Percentiles rank a stretch among this genome's conserved stretches.
Conservation (phyloP, 1,284 basidiomycete genomes). For the Sanghuangporus weigelae region DNA sequence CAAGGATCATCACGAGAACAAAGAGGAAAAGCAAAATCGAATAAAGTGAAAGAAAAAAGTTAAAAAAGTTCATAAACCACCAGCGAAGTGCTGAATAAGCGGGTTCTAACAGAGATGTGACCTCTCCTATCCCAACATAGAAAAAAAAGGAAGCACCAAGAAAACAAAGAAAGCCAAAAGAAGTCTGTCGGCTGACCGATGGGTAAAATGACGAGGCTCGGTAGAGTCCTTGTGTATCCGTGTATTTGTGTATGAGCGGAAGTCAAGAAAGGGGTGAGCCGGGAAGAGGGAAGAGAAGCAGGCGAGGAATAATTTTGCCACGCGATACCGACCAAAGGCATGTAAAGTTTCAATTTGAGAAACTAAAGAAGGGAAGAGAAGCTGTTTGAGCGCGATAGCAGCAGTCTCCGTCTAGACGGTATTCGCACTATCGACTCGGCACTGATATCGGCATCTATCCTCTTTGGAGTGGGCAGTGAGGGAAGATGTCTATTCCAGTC, state of each 20-base stretch:
- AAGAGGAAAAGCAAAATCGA: neutral
- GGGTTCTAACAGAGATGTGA: neutral
- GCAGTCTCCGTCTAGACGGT: neutral
- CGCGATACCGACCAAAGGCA: neutral
- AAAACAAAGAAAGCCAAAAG: conserved; percentile 8
- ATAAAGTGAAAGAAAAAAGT: neutral
- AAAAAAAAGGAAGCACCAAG: neutral
- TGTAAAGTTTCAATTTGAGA: neutral
- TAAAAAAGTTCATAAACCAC: neutral
- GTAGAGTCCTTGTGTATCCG: neutral
- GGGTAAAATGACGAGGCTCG: neutral
- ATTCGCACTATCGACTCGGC: neutral
- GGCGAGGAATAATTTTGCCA: neutral
- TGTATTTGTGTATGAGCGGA: neutral
- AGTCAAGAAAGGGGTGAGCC: neutral
- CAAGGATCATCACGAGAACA: neutral
- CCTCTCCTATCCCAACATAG: neutral
- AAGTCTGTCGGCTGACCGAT: neutral
- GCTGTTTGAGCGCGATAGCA: neutral
- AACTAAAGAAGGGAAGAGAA: neutral
- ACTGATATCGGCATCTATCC: neutral
- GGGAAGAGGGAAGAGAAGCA: neutral
- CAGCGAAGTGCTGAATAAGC: neutral
- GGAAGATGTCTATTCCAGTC: neutral
- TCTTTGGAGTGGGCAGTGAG: neutral